A percentile compares a stretch with the other conserved stretches of the same genome.
Conservation (phyloP, 768 basidiomycete genomes). For the Boletus sensibilis region DNA sequence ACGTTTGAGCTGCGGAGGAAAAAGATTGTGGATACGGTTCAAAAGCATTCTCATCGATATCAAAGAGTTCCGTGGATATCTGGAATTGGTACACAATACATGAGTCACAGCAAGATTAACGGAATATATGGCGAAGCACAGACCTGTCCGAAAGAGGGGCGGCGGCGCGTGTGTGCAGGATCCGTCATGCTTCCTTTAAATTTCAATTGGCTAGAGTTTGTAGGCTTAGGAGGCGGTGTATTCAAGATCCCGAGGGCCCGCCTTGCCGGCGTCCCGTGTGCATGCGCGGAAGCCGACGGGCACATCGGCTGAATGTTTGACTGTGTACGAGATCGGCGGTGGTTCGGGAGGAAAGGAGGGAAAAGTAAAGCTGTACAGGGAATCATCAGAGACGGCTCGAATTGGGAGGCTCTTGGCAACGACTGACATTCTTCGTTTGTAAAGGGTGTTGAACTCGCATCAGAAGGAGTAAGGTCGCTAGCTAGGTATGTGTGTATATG, state of each 20-base stretch:
- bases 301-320: conserved; percentile 46
- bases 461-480: conserved; percentile 49
- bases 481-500: conserved; percentile 48
- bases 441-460: conserved; percentile 47
- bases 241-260: conserved; percentile 39
- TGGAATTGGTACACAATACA: conserved; percentile 19
- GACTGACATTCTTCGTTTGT: conserved; percentile 50
- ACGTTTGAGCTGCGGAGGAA: conserved; percentile 33
- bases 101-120: conserved; percentile 19
- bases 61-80: conserved; percentile 60
- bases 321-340: conserved; percentile 58
- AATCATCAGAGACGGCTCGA: conserved; percentile 21
- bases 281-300: conserved; percentile 24
- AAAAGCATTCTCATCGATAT: conserved; percentile 72
- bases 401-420: conserved; percentile 13
- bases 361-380: conserved; percentile 49
- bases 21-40: conserved; percentile 46
- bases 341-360: conserved; percentile 54
- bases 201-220: conserved; percentile 53
- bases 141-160: conserved; percentile 42
- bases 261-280: conserved; percentile 33
- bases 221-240: conserved; percentile 68
- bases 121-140: conserved; percentile 17
- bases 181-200: conserved; percentile 73
- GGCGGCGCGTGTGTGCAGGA: conserved; percentile 53